Evolutionary conservation across 2,329 filamentous ascomycete genomes (phyloP), one percentile per base, ranked within the genome.

Genomic region (Pseudocercospora musae): DNA sequence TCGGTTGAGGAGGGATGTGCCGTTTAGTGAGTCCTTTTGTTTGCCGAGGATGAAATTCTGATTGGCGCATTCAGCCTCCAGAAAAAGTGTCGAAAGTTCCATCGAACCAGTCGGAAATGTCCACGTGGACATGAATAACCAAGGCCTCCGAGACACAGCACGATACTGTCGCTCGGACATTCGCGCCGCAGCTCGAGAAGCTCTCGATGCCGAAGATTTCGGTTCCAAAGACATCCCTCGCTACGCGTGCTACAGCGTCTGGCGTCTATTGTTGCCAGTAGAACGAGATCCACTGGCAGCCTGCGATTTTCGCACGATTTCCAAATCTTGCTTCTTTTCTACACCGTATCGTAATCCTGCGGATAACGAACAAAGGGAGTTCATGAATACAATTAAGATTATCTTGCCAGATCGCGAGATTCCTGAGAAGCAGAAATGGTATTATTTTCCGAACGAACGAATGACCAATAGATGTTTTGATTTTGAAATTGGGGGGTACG

Each of bases 401-500:
- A 31, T 60, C 18, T 27, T 60, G 23, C 58, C 58, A 18, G 31
- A 33, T 21, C 31, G 31, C 4, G 50, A 60, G 15, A 50, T 23
- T n/a, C 57, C 57, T 6, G 29, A 33, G 40, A 55, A 23, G n/a
- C 58, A 60, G 54, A 60, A 54, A 29, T 60, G 62, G 58, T 61
- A 60, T 31, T 64, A 53, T 23, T 27, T 46, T 20, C 48, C n/a
- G n/a, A n/a, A n/a, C 62, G 27, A 40, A 61, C 48, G 58, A 52
- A 44, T 53, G 27, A 18, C 31, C 29, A 1, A 23, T 46, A 15
- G 60, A 62, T 29, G 54, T 62, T 20, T 48, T 62, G 18, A 55
- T 62, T 23, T 10, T 58, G 18, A 62, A 62, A 48, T 18, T 62
- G 20, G 55, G 60, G 8, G 55, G 58, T 44, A 58, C 60, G 55